phyloP scores from a whole-genome alignment of 1,284 basidiomycete genomes.

The Moesziomyces parantarcticus region DNA sequence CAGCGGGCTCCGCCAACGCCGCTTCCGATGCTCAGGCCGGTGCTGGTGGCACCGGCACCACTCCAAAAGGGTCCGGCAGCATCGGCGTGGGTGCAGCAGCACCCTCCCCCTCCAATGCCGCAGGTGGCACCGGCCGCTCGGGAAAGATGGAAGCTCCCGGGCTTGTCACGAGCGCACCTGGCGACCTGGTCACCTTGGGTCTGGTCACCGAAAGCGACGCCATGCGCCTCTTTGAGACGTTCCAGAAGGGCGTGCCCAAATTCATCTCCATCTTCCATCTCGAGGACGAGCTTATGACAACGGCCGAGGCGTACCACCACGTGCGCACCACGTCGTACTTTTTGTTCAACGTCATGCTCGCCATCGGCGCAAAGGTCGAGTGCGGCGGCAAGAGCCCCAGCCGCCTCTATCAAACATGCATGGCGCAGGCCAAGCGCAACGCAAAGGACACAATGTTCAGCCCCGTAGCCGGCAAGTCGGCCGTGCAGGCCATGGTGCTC shows the following conservation, averaged over 20 bases:
- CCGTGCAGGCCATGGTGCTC: slow-evolving; percentile 91
- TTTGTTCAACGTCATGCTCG: slow-evolving; percentile 89
- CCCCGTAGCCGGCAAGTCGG: slow-evolving; percentile 90
- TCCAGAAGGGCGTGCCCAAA: slow-evolving; percentile 71
- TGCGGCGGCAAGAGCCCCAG: slow-evolving; percentile 85
- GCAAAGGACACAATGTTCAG: slow-evolving; percentile 90
- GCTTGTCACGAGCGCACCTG: slow-evolving; percentile 21
- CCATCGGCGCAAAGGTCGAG: slow-evolving; percentile 88
- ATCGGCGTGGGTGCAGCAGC: slow-evolving; percentile 1
- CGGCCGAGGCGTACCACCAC: slow-evolving; percentile 73
- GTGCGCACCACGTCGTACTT: slow-evolving; percentile 89
- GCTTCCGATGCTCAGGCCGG: slow-evolving; percentile 9
- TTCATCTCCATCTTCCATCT: slow-evolving; percentile 95
- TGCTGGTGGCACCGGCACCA: slow-evolving; percentile 1
- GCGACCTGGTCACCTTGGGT: slow-evolving; percentile 43
- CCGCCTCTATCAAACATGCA: slow-evolving; percentile 85
- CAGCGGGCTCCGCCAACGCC: not conserved
- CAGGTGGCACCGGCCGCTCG: slow-evolving; percentile 9
- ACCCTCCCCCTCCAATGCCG: slow-evolving; percentile 13
- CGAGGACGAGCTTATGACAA: slow-evolving; percentile 90
- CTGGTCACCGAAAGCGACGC: slow-evolving; percentile 84
- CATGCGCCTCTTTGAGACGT: slow-evolving; percentile 61
- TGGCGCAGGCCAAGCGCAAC: slow-evolving; percentile 93
- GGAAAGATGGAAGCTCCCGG: slow-evolving; percentile 49
- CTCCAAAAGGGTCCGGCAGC: not conserved